These are phyloP conservation scores for Penicillium brevicompactum DNA, from an alignment of 2,329 filamentous ascomycete genomes.

Conservation along the genomic window DNA sequence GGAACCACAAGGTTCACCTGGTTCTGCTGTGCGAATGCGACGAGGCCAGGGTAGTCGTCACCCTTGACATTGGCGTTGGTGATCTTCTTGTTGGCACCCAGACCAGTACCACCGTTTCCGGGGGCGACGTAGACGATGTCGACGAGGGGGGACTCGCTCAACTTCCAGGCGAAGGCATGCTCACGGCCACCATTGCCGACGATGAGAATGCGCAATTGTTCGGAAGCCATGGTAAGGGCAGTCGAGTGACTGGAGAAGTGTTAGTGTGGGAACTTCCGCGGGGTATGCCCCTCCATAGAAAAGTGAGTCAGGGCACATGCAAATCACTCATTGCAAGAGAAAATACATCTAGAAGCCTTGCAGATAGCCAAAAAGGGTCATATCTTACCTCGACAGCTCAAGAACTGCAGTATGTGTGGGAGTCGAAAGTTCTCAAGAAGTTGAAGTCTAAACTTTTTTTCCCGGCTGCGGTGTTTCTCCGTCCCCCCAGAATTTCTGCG, in stretches of 20 bases:
- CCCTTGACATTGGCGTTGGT: conserved; percentile 73
- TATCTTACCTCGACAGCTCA: conserved; percentile 26
- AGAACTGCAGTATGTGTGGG: conserved; percentile 14
- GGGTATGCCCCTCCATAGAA: conserved; percentile 22
- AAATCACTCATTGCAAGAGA: not conserved
- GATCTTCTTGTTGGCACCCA: conserved; percentile 59
- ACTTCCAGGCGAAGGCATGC: conserved; percentile 92
- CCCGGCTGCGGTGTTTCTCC: conserved; percentile 28
- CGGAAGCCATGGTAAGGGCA: conserved; percentile 41
- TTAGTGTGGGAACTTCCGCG: conserved; percentile 23
- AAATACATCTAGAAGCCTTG: not conserved
- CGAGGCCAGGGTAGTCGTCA: conserved; percentile 76
- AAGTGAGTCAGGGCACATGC: not conserved
- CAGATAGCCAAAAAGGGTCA: too few relatives aligned
- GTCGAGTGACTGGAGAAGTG: conserved; percentile 24
- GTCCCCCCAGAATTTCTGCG: conserved; percentile 15
- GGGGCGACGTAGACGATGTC: conserved; percentile 69
- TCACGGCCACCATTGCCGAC: conserved; percentile 94
- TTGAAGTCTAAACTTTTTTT: conserved; percentile 23
- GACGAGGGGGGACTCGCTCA: conserved; percentile 78
- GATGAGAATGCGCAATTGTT: conserved; percentile 71
- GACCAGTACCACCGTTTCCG: conserved; percentile 85
- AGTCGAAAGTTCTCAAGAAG: conserved; percentile 6
- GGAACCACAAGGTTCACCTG: conserved; percentile 81
- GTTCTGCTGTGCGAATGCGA: conserved; percentile 72